Evolutionary conservation across 306 rosid genomes (phyloP).

Genomic region (Acacia crassicarpa): DNA sequence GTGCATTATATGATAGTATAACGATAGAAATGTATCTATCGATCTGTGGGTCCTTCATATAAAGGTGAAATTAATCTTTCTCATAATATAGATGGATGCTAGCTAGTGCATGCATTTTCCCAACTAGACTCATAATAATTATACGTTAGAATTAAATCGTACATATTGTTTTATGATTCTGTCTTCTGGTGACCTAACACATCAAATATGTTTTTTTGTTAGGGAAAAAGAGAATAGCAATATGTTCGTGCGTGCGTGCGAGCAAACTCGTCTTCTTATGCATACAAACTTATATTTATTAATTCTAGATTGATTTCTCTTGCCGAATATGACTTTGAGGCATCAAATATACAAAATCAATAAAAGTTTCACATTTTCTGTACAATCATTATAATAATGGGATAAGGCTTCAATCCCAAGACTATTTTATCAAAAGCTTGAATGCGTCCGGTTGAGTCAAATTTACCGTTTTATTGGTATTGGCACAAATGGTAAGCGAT

Average conservation of each 20-base stretch:
- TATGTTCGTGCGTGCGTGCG: too few species aligned
- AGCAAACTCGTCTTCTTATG: neutral
- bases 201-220: neutral
- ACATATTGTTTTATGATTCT: neutral
- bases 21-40: neutral
- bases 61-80: neutral
- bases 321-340: neutral
- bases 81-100: neutral
- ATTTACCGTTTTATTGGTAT: too few species aligned
- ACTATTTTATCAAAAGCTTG: neutral
- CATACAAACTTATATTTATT: neutral
- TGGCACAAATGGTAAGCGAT: too few species aligned
- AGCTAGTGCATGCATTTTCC: neutral
- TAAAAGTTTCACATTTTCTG: neutral
- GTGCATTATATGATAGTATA: neutral
- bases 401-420: neutral
- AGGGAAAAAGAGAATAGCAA: neutral
- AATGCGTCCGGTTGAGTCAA: neutral
- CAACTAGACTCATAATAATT: neutral
- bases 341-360: neutral
- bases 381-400: neutral
- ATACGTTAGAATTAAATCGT: neutral
- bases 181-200: constrained; percentile 16
- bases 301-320: neutral
- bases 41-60: neutral